A percentile compares a stretch with the other conserved stretches of the same genome.
phyloP scores from a whole-genome alignment of 129 eudicot genomes.

The Chrysanthemum makinoi region DNA sequence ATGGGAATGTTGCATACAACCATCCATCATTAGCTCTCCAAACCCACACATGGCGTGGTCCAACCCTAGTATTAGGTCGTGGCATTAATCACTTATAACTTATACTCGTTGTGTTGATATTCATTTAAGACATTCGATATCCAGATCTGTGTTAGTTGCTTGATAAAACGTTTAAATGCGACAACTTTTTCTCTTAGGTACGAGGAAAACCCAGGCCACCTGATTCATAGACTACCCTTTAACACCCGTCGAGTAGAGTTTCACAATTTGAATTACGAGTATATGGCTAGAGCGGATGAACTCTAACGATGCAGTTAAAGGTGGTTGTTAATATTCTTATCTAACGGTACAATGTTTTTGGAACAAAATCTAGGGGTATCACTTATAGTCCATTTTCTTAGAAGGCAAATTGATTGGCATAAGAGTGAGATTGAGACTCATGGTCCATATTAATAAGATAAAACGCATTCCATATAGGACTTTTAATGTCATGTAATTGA shows the following conservation, averaged over 20 bases:
- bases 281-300: background rate
- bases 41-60: conserved; percentile 27
- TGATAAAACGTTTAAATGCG: background rate
- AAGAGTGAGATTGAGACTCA: background rate
- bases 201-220: too few relatives aligned
- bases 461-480: too few relatives aligned
- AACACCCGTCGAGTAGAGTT: too few relatives aligned
- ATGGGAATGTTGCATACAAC: conserved; percentile 23
- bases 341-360: background rate
- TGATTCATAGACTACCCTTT: too few relatives aligned
- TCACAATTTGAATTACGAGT: background rate
- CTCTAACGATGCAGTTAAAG: background rate
- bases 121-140: background rate
- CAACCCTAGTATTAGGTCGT: conserved; percentile 15
- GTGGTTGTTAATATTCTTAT: background rate
- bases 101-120: too few relatives aligned
- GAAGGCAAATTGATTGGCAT: too few relatives aligned
- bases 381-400: too few relatives aligned
- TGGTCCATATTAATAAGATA: background rate
- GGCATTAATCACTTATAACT: background rate
- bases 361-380: background rate
- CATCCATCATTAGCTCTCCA: conserved; percentile 22
- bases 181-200: background rate
- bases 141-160: background rate
- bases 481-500: too few relatives aligned